A percentile compares a stretch with the other conserved stretches of the same genome.
These are phyloP conservation scores for Sugiyamaella americana DNA, from an alignment of 805 yeast species.

Conservation along the genomic window DNA sequence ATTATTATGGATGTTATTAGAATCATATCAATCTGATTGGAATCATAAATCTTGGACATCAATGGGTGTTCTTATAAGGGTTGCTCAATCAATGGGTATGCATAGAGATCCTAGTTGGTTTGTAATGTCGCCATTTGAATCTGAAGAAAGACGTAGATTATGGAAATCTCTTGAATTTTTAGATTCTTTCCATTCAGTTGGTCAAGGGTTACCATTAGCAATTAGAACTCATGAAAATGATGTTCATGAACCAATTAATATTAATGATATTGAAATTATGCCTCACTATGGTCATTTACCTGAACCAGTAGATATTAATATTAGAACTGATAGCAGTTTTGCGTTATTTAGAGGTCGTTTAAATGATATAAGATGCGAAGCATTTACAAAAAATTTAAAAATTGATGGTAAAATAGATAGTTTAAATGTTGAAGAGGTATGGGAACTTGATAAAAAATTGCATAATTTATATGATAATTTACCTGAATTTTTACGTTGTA, in stretches of 20 bases:
- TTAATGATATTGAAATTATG: conserved; percentile 24
- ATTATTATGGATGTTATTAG: conserved; percentile 28
- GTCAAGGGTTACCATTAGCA: conserved; percentile 29
- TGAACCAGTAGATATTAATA: conserved; percentile 12
- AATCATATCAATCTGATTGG: conserved; percentile 22
- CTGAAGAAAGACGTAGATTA: conserved; percentile 26
- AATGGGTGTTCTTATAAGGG: conserved; percentile 26
- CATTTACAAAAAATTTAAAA: conserved; percentile 11
- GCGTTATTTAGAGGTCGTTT: conserved; percentile 17
- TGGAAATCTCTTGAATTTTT: conserved; percentile 25
- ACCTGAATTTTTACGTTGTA: conserved; percentile 21
- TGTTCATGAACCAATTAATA: conserved; percentile 23
- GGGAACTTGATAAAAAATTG: conserved; percentile 24
- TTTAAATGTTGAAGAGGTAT: conserved; percentile 13
- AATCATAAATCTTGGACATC: conserved; percentile 27
- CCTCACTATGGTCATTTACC: conserved; percentile 18
- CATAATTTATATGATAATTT: conserved; percentile 22
- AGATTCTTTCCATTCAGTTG: conserved; percentile 25
- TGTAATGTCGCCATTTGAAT: conserved; percentile 26
- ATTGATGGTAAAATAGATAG: conserved; percentile 10
- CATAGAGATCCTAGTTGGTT: conserved; percentile 34
- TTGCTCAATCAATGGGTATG: conserved; percentile 33
- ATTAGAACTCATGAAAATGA: conserved; percentile 26
- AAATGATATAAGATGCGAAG: conserved; percentile 7
- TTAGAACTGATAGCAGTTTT: conserved; percentile 22